phyloP scores from a whole-genome alignment of 306 rosid species.

The Neltuma alba region DNA sequence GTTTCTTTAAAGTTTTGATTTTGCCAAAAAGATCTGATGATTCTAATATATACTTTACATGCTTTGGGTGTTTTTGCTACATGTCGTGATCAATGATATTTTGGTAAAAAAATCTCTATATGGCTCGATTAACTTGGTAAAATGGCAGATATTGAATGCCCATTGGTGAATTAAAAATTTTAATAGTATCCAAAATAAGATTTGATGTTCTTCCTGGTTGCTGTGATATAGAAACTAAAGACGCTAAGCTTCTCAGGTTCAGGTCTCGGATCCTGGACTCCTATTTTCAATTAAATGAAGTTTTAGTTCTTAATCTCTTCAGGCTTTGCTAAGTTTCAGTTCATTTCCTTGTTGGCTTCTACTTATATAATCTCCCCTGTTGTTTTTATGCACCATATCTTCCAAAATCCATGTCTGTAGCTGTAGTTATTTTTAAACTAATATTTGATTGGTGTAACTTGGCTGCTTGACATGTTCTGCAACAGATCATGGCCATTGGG shows the following conservation, averaged over 20 bases:
- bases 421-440: constrained; percentile 13
- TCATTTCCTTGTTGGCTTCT: constrained; percentile 22
- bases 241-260: constrained; percentile 1
- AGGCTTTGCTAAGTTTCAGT: constrained; percentile 14
- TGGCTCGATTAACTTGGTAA: constrained; percentile 11
- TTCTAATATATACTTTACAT: background rate
- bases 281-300: background rate
- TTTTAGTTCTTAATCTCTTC: background rate
- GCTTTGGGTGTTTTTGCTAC: constrained; percentile 6
- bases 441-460: constrained; percentile 5
- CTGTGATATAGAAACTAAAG: constrained; percentile 27
- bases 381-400: constrained; percentile 17
- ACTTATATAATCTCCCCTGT: constrained; percentile 13
- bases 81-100: background rate
- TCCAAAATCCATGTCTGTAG: background rate
- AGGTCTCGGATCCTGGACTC: constrained; percentile 7
- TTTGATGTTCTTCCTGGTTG: constrained; percentile 4
- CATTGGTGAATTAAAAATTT: constrained; percentile 12
- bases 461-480: constrained; percentile 36
- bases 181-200: constrained; percentile 10
- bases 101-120: constrained; percentile 1
- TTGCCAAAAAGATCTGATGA: constrained; percentile 22
- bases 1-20: constrained; percentile 23
- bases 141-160: background rate
- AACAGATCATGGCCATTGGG: constrained; percentile 95